phyloP scores from a whole-genome alignment of 805 yeast genomes.

The Yarrowia sp. region DNA sequence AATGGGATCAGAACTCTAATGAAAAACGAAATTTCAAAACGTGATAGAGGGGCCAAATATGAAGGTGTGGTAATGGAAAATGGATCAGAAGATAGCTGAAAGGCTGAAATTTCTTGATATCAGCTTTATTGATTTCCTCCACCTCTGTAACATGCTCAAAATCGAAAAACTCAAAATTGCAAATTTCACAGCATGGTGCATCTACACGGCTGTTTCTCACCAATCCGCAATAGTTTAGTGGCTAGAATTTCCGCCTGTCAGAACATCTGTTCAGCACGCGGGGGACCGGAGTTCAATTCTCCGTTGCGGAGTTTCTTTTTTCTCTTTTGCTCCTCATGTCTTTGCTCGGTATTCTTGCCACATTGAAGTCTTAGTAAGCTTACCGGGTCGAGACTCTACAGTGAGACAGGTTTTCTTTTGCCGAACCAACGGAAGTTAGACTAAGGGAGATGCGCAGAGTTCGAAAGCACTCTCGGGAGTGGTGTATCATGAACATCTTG shows the following conservation, averaged over 20 bases:
- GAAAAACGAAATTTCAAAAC: neutral
- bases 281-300: constrained; percentile 34
- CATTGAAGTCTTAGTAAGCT: neutral
- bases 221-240: constrained; percentile 50
- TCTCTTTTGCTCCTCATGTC: neutral
- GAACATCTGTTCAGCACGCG: constrained; percentile 25
- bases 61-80: neutral
- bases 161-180: neutral
- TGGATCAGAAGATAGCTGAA: neutral
- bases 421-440: too few relatives aligned
- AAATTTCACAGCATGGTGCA: neutral
- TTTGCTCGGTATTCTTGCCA: too few relatives aligned
- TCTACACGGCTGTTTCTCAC: neutral
- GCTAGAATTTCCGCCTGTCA: constrained; percentile 54
- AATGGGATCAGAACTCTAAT: neutral
- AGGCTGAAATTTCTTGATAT: neutral
- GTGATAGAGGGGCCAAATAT: neutral
- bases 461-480: too few relatives aligned
- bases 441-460: too few relatives aligned
- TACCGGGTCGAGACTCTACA: too few relatives aligned
- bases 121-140: too few relatives aligned
- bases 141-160: too few relatives aligned
- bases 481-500: too few relatives aligned
- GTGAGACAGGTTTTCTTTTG: too few relatives aligned
- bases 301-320: constrained; percentile 26